A percentile compares a stretch with the other conserved stretches of the same genome.
phyloP scores from a whole-genome alignment of 345 rosid genomes.

The Zanthoxylum bungeanum region DNA sequence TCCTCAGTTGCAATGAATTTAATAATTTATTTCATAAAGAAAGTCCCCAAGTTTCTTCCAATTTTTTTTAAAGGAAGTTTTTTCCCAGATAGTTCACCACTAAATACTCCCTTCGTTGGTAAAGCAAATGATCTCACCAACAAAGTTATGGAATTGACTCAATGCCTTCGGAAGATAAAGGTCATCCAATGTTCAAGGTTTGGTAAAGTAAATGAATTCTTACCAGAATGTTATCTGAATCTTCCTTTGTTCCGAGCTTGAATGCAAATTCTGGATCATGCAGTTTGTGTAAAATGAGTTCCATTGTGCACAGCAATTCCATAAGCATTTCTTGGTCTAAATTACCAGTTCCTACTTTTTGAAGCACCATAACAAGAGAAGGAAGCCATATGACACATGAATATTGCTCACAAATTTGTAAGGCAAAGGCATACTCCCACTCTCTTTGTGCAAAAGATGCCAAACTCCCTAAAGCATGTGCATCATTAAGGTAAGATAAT shows the following conservation, averaged over 20 bases:
- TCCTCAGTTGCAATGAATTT: background rate
- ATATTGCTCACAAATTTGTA: conserved; percentile 72
- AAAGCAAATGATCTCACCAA: background rate
- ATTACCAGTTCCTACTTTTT: conserved; percentile 34
- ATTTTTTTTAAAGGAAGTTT: too few relatives aligned
- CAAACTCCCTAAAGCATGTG: conserved; percentile 28
- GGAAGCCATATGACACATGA: conserved; percentile 85
- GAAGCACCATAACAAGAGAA: conserved; percentile 61
- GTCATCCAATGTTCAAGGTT: background rate
- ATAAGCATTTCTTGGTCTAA: conserved; percentile 32
- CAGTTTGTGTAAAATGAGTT: conserved; percentile 61
- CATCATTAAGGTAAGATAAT: conserved; percentile 30
- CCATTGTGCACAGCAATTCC: conserved; percentile 51
- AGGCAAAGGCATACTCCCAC: conserved; percentile 85
- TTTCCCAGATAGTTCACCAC: background rate
- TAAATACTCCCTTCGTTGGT: background rate
- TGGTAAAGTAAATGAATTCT: background rate
- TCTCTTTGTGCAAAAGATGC: conserved; percentile 41
- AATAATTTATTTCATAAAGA: background rate
- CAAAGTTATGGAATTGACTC: background rate
- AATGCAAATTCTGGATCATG: conserved; percentile 80
- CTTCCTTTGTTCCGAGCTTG: conserved; percentile 54
- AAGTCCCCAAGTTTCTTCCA: background rate
- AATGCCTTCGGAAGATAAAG: background rate
- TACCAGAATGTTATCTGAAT: conserved; percentile 73